phyloP scores from a whole-genome alignment of 2,329 filamentous ascomycete species.

The Curvularia hawaiiensis region DNA sequence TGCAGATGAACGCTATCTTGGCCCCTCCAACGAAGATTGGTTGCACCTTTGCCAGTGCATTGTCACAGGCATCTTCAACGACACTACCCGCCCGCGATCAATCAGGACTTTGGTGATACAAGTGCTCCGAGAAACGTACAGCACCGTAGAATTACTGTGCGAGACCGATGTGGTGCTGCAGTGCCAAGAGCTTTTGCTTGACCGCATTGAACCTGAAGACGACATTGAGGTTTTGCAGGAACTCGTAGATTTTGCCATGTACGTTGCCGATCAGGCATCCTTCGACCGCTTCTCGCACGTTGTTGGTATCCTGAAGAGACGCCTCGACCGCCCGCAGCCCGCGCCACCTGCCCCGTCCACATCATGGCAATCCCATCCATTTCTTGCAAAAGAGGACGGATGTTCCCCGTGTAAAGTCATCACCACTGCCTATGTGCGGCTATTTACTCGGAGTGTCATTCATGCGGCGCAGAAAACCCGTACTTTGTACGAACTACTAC shows the following conservation, averaged over 20 bases:
- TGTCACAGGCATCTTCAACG: slow-evolving; percentile 67
- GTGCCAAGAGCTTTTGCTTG: slow-evolving; percentile 66
- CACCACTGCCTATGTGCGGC: slow-evolving; percentile 70
- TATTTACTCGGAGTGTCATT: slow-evolving; percentile 77
- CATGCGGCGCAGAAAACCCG: slow-evolving; percentile 68
- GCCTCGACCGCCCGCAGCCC: slow-evolving; percentile 31
- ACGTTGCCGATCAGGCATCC: slow-evolving; percentile 66
- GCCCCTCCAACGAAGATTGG: slow-evolving; percentile 73
- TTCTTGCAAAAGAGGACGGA: slow-evolving; percentile 23
- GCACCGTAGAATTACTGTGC: slow-evolving; percentile 60
- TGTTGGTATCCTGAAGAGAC: slow-evolving; percentile 51
- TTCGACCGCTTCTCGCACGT: slow-evolving; percentile 60
- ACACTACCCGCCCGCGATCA: slow-evolving; percentile 63
- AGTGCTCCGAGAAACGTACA: slow-evolving; percentile 59
- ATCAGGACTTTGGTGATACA: slow-evolving; percentile 68
- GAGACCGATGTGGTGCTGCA: slow-evolving; percentile 62
- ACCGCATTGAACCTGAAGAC: slow-evolving; percentile 65
- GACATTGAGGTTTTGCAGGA: slow-evolving; percentile 69
- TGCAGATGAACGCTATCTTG: slow-evolving; percentile 71
- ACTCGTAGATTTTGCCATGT: slow-evolving; percentile 67
- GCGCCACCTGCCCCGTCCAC: slow-evolving; percentile 23
- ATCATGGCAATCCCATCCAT: slow-evolving; percentile 25
- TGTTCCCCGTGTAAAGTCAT: slow-evolving; percentile 71
- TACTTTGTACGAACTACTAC: slow-evolving; percentile 47
- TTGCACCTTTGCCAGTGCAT: slow-evolving; percentile 66